Conservation (phyloP, 2,329 filamentous ascomycete species). For the Ophiostoma australiae region DNA sequence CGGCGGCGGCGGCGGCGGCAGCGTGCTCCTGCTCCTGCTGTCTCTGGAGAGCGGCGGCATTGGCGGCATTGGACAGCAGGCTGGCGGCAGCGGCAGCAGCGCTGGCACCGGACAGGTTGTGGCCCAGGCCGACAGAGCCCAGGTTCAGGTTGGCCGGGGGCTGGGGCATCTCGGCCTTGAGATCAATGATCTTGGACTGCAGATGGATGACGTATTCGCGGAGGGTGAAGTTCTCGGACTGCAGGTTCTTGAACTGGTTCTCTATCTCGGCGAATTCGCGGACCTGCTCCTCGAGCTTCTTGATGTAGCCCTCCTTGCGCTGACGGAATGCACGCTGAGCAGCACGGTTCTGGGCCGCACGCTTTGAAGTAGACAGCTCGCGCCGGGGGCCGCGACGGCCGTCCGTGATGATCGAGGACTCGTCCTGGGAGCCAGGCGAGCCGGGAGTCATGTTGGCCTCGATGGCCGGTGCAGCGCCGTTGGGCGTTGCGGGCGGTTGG, state of each 20-base stretch:
- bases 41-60: constrained; percentile 16
- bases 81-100: constrained; percentile 21
- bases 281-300: constrained; percentile 92
- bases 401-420: constrained; percentile 34
- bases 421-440: constrained; percentile 14
- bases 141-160: constrained; percentile 77
- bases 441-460: background rate
- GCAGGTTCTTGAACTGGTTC: constrained; percentile 70
- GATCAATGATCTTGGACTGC: constrained; percentile 79
- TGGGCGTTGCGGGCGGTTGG: constrained; percentile 5
- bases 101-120: background rate
- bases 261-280: constrained; percentile 73
- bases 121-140: constrained; percentile 30
- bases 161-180: constrained; percentile 76
- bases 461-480: background rate
- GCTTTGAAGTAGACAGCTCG: constrained; percentile 90
- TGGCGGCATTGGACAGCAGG: constrained; percentile 21
- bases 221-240: constrained; percentile 83
- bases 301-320: constrained; percentile 96
- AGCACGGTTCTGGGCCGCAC: constrained; percentile 91
- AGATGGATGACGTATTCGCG: constrained; percentile 90
- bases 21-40: constrained; percentile 22
- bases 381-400: constrained; percentile 78
- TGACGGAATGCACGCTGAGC: constrained; percentile 97
- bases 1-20: constrained; percentile 8